phyloP scores from a whole-genome alignment of 345 rosid genomes.

The Eucalyptus shirleyi region DNA sequence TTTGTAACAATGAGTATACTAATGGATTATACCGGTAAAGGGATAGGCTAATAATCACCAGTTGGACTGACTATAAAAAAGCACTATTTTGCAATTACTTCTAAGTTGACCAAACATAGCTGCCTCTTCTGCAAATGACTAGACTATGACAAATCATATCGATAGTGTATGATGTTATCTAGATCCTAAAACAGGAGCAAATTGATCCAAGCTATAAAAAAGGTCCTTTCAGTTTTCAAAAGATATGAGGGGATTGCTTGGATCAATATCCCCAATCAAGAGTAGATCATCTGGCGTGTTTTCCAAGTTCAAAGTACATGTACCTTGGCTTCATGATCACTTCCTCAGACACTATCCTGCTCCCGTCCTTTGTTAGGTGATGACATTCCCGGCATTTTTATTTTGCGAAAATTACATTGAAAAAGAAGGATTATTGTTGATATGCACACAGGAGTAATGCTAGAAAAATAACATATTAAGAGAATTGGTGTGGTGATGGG shows the following conservation, averaged over 20 bases:
- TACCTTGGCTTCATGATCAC: conserved; percentile 33
- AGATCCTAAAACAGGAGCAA: background rate
- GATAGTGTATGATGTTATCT: background rate
- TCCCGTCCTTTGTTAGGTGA: conserved; percentile 42
- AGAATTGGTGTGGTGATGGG: background rate
- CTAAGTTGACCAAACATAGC: background rate
- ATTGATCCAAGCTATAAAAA: background rate
- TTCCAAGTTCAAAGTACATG: conserved; percentile 26
- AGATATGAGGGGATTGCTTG: conserved; percentile 35
- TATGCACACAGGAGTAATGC: background rate
- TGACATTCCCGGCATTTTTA: conserved; percentile 44
- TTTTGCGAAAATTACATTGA: background rate
- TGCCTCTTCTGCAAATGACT: background rate
- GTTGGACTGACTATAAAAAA: background rate
- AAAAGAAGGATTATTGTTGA: background rate
- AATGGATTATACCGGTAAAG: background rate
- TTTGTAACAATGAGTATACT: background rate
- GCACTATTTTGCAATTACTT: background rate
- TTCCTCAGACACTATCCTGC: conserved; percentile 59
- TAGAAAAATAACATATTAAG: background rate
- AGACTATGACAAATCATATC: background rate
- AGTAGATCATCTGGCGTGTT: conserved; percentile 44
- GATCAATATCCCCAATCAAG: conserved; percentile 32
- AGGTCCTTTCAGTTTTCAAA: background rate
- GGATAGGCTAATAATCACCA: background rate